Conservation (phyloP, 2,329 filamentous ascomycete genomes). For the Curvularia eragrostidis region DNA sequence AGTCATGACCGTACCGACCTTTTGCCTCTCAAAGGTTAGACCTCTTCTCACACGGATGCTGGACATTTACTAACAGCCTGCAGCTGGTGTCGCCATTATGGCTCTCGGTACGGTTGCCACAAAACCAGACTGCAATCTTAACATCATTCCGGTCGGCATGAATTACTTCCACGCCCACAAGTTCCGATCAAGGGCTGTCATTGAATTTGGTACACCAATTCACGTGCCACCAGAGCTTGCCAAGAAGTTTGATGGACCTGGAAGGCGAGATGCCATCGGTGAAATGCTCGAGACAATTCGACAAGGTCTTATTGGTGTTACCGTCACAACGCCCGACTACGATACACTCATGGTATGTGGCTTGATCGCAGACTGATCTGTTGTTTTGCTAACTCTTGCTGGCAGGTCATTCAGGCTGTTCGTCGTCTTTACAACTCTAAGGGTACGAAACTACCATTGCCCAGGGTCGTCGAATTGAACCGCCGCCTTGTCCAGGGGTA, state of each 20-base stretch:
- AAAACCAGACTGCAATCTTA: conserved; percentile 84
- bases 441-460: conserved; percentile 89
- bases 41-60: background rate
- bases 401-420: conserved; percentile 84
- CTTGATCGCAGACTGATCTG: no score
- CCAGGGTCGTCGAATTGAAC: conserved; percentile 93
- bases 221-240: conserved; percentile 84
- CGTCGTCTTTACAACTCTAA: conserved; percentile 92
- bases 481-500: conserved; percentile 89
- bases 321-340: conserved; percentile 90
- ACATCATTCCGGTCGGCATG: conserved; percentile 97
- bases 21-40: conserved; percentile 74
- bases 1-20: conserved; percentile 94
- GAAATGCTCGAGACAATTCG: conserved; percentile 86
- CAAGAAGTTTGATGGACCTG: conserved; percentile 77
- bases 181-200: conserved; percentile 92
- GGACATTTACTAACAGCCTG: conserved; percentile 24
- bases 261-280: conserved; percentile 80
- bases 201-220: conserved; percentile 91
- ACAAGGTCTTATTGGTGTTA: conserved; percentile 83
- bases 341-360: conserved; percentile 81
- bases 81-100: conserved; percentile 96
- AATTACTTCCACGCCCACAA: conserved; percentile 99
- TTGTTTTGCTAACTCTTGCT: conserved; percentile 36
- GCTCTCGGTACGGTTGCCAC: conserved; percentile 87